Conservation (phyloP, 306 rosid species). For the Fragaria vesca region DNA sequence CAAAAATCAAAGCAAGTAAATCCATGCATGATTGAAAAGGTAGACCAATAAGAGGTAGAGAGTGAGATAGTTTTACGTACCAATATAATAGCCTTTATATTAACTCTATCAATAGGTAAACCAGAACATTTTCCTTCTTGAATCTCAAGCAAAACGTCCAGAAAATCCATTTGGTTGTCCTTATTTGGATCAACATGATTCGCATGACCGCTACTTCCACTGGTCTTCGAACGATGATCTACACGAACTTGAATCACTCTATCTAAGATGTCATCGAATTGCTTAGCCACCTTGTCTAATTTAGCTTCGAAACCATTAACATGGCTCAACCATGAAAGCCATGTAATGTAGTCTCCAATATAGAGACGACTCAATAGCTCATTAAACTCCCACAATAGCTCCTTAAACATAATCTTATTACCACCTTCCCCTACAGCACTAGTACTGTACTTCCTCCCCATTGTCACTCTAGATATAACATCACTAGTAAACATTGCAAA, state of each 20-base stretch:
- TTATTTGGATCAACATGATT: not conserved
- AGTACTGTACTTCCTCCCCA: constrained; percentile 49
- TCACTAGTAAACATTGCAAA: constrained; percentile 28
- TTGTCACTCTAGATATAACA: constrained; percentile 42
- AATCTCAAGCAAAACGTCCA: constrained; percentile 49
- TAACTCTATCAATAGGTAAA: constrained; percentile 32
- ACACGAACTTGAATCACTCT: constrained; percentile 45
- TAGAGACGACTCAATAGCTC: constrained; percentile 31
- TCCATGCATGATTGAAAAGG: not conserved
- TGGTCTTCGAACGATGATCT: not conserved
- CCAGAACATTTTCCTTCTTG: constrained; percentile 33
- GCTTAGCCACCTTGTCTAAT: constrained; percentile 37
- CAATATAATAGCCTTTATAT: constrained; percentile 42
- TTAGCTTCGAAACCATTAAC: constrained; percentile 38
- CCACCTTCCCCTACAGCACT: constrained; percentile 4
- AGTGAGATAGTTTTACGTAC: constrained; percentile 20
- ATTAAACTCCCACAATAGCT: constrained; percentile 29
- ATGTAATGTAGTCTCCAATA: constrained; percentile 51
- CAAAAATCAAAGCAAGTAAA: no score
- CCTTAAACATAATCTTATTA: constrained; percentile 20
- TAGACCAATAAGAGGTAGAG: not conserved
- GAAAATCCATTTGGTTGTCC: constrained; percentile 18
- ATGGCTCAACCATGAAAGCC: constrained; percentile 43
- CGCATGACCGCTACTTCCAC: not conserved
- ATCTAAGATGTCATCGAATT: constrained; percentile 43